Conservation (phyloP, 306 rosid genomes). For the Castanopsis chinensis region DNA sequence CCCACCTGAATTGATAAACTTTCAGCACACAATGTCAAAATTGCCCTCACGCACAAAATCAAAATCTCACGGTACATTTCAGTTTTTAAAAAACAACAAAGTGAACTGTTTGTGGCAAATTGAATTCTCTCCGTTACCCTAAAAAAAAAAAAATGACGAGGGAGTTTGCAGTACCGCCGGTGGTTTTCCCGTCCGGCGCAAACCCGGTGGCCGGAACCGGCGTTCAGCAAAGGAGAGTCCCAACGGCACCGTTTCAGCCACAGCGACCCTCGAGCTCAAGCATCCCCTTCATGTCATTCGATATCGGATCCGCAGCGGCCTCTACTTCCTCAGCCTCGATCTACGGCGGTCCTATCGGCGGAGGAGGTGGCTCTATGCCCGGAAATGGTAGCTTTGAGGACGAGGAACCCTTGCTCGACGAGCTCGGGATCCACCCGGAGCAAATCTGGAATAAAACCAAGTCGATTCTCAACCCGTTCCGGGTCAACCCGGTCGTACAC, state of each 20-base stretch:
- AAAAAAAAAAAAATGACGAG: conserved; percentile 36
- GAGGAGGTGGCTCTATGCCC: conserved; percentile 36
- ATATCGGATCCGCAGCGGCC: conserved; percentile 76
- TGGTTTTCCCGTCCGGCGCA: conserved; percentile 73
- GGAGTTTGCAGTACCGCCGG: conserved; percentile 81
- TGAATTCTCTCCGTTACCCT: background rate
- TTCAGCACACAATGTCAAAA: background rate
- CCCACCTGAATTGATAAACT: background rate
- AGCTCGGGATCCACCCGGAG: conserved; percentile 94
- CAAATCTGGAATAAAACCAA: conserved; percentile 90
- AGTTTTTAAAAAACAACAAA: no score
- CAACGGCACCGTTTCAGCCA: conserved; percentile 87
- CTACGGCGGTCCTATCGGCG: conserved; percentile 52
- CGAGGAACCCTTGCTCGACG: conserved; percentile 93
- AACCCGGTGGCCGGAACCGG: conserved; percentile 45
- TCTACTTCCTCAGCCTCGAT: conserved; percentile 58
- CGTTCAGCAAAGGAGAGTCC: conserved; percentile 65
- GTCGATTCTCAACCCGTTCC: conserved; percentile 79
- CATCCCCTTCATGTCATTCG: conserved; percentile 95
- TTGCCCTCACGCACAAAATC: background rate
- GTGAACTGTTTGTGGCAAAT: no score
- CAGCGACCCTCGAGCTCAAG: conserved; percentile 55
- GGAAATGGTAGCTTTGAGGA: conserved; percentile 65
- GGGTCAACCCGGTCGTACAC: conserved; percentile 66
- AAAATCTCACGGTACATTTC: no score